Conservation (phyloP, 2,329 filamentous ascomycete genomes). For the Sarocladium strictum region DNA sequence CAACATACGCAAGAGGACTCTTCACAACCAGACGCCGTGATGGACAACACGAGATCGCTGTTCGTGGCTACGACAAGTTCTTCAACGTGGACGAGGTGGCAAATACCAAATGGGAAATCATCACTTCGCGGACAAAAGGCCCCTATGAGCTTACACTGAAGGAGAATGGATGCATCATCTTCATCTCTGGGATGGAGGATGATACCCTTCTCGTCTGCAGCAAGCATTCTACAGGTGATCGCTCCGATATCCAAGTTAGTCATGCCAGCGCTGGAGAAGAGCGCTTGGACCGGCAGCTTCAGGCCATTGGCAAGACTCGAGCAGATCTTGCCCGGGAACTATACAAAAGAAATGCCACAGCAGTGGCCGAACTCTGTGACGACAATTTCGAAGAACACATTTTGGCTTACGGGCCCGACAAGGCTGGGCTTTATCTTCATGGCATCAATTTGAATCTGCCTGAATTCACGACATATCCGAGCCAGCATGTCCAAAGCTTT, state of each 20-base stretch:
- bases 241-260: constrained; percentile 65
- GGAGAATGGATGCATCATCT: constrained; percentile 99
- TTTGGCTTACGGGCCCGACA: constrained; percentile 74
- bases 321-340: constrained; percentile 72
- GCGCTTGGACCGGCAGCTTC: constrained; percentile 76
- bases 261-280: constrained; percentile 80
- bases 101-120: constrained; percentile 77
- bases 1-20: constrained; percentile 87
- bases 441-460: constrained; percentile 96
- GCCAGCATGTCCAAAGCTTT: constrained; percentile 78
- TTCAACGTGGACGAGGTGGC: constrained; percentile 86
- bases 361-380: constrained; percentile 93
- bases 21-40: constrained; percentile 73
- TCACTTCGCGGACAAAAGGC: constrained; percentile 68
- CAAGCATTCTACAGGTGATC: constrained; percentile 88
- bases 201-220: constrained; percentile 92
- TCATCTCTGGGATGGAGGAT: constrained; percentile 86
- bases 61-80: constrained; percentile 97
- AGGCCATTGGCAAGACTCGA: constrained; percentile 69
- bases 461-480: constrained; percentile 81
- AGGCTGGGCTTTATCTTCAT: constrained; percentile 88
- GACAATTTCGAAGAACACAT: constrained; percentile 97
- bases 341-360: constrained; percentile 78
- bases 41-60: constrained; percentile 68
- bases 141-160: constrained; percentile 96